Evolutionary conservation across 768 basidiomycete genomes (phyloP).

Genomic region (Suillus hirtellus): DNA sequence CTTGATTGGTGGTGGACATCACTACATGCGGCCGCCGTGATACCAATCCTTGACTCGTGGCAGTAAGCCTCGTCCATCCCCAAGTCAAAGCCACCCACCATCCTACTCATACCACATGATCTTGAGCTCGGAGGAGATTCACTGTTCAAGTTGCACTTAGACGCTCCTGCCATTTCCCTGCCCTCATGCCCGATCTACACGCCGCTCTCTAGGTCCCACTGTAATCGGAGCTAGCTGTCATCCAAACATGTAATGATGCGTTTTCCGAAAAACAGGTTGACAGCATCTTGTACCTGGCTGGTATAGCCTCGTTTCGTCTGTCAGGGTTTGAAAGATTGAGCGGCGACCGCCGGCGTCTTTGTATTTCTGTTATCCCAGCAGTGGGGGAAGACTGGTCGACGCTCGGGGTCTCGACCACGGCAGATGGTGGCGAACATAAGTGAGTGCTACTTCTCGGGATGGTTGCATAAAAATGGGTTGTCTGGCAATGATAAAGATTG

Average conservation of each 20-base stretch:
- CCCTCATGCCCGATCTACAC: neutral
- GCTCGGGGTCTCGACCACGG: neutral
- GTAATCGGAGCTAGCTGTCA: neutral
- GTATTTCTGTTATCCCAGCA: neutral
- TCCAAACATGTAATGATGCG: neutral
- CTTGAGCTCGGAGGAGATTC: neutral
- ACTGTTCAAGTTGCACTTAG: neutral
- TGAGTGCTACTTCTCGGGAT: neutral
- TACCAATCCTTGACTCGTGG: neutral
- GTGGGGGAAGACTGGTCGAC: neutral
- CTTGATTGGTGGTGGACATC: too few species aligned
- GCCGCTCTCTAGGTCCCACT: neutral
- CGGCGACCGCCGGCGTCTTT: neutral
- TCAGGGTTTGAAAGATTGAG: neutral
- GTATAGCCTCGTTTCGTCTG: neutral
- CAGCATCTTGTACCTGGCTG: neutral
- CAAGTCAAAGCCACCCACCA: neutral
- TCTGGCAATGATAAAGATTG: slow-evolving; percentile 15
- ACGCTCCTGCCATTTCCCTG: too few species aligned
- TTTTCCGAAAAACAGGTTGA: neutral
- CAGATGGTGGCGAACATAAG: neutral
- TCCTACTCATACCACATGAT: too few species aligned
- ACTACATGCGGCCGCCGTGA: neutral
- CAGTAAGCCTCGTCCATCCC: neutral
- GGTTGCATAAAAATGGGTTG: neutral